Percentiles rank a stretch among this genome's conserved stretches.
phyloP scores from a whole-genome alignment of 192 early-diverging fungal genomes.

The Mortierella claussenii region DNA sequence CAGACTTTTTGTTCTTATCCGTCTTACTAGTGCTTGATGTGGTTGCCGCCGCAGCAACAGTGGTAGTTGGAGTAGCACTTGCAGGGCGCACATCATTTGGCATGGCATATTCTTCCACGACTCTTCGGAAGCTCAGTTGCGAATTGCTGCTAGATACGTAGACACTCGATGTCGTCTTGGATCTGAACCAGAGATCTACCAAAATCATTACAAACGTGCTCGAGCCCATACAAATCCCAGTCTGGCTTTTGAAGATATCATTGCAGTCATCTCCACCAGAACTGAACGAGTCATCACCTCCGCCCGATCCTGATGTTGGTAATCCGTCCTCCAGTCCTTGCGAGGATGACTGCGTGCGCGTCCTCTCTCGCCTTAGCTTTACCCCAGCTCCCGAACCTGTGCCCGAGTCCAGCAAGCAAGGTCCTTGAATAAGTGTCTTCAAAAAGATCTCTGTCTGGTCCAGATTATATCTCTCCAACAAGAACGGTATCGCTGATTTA shows the following conservation, averaged over 20 bases:
- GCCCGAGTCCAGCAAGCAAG: slow-evolving; percentile 28
- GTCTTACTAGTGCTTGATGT: not conserved
- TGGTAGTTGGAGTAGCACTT: not conserved
- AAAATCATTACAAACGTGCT: slow-evolving; percentile 42
- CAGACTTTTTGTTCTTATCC: not conserved
- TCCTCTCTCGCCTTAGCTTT: slow-evolving; percentile 5
- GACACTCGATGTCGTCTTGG: slow-evolving; percentile 15
- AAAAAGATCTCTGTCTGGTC: slow-evolving; percentile 42
- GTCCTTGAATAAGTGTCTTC: slow-evolving; percentile 36
- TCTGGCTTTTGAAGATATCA: slow-evolving; percentile 30
- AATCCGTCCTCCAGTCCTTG: not conserved
- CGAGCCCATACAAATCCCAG: slow-evolving; percentile 23
- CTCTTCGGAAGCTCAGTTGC: slow-evolving; percentile 10
- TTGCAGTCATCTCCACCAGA: not conserved
- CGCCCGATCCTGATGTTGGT: not conserved
- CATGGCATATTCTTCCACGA: slow-evolving; percentile 29
- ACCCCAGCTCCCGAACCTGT: slow-evolving; percentile 35
- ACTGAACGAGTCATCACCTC: not conserved
- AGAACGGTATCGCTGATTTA: not conserved
- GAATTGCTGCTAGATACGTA: not conserved
- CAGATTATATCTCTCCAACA: slow-evolving; percentile 24
- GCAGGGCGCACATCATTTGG: slow-evolving; percentile 15
- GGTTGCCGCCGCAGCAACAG: not conserved
- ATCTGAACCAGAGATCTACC: slow-evolving; percentile 36
- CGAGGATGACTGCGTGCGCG: not conserved